These are phyloP conservation scores for Camillea tinctor DNA, from an alignment of 2,329 filamentous ascomycete species.

Conservation along the genomic window DNA sequence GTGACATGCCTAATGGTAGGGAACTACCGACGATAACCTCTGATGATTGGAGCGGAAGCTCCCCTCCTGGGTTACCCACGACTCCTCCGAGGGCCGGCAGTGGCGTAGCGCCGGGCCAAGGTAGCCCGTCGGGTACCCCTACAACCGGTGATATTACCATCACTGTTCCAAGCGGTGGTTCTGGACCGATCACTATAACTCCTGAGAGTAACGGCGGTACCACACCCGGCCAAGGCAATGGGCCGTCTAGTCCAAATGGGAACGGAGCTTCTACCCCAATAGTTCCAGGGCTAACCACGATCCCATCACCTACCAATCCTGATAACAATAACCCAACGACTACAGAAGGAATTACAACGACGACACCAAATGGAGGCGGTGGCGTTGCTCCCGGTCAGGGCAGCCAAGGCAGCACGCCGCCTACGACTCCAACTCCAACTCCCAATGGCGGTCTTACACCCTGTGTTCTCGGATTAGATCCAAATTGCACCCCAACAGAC, in stretches of 20 bases:
- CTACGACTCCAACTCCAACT: neutral
- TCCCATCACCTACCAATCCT: slow-evolving; percentile 2
- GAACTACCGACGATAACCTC: slow-evolving; percentile 6
- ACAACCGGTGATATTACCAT: slow-evolving; percentile 1
- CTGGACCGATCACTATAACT: neutral
- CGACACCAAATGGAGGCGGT: slow-evolving; percentile 4
- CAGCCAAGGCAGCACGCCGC: slow-evolving; percentile 3
- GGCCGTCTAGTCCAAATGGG: neutral
- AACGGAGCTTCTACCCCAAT: neutral
- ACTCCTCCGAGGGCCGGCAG: slow-evolving; percentile 9
- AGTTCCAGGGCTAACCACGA: slow-evolving; percentile 1
- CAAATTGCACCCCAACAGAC: slow-evolving; percentile 9
- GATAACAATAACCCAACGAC: neutral
- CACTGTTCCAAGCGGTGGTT: neutral
- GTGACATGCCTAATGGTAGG: slow-evolving; percentile 23
- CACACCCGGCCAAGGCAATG: neutral
- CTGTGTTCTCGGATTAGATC: slow-evolving; percentile 13
- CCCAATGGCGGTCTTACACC: slow-evolving; percentile 7
- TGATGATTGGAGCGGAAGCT: slow-evolving; percentile 1
- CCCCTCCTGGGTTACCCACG: slow-evolving; percentile 7
- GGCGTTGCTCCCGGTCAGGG: slow-evolving; percentile 7
- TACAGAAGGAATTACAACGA: neutral
- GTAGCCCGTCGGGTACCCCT: slow-evolving; percentile 5
- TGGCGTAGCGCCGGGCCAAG: slow-evolving; percentile 11
- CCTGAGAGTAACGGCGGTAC: slow-evolving; percentile 1